Evolutionary conservation across 768 basidiomycete genomes (phyloP).

Genomic region (Suillus clintonianus): DNA sequence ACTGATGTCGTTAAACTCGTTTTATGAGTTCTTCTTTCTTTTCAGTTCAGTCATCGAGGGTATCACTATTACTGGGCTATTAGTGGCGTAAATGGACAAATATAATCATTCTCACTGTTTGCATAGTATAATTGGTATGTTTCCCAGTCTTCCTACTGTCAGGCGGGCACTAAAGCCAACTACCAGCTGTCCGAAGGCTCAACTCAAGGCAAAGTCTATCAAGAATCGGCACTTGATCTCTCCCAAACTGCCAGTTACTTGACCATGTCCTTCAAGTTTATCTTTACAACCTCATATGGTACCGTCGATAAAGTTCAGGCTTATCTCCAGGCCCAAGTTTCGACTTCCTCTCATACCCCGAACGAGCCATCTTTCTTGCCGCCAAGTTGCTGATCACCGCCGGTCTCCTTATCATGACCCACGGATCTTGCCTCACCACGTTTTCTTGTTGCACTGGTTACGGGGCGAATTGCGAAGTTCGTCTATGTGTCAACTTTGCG

Average conservation of each 20-base stretch:
- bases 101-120: background rate
- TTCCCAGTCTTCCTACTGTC: background rate
- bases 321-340: background rate
- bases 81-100: background rate
- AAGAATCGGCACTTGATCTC: background rate
- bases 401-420: background rate
- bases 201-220: background rate
- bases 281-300: background rate
- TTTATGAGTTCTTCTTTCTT: background rate
- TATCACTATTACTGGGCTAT: background rate
- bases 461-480: background rate
- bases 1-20: too few species aligned
- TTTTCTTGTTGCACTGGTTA: background rate
- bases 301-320: background rate
- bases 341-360: background rate
- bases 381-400: background rate
- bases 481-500: background rate
- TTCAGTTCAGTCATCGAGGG: background rate
- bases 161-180: background rate
- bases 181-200: background rate
- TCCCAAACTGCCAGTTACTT: background rate
- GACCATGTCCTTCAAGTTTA: background rate
- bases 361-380: background rate
- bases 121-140: background rate
- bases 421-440: background rate